Base-by-base conservation (phyloP, 352 stramenopile species). In the Globisporangium okanoganense region DNA sequence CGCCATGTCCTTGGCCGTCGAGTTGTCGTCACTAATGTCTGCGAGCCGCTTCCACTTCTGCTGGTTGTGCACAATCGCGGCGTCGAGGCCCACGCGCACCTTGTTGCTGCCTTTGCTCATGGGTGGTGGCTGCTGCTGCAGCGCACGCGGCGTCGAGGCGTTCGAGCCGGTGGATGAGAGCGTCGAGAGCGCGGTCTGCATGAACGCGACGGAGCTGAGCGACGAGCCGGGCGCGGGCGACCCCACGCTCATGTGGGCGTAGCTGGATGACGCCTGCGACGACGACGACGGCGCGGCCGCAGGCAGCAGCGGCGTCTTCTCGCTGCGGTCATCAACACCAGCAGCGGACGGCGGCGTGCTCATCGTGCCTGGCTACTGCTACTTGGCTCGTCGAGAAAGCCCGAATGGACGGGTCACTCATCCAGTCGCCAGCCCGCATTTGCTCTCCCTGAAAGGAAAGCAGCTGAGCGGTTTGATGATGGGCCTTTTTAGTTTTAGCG, bases 1-100 rank as follows among this genome's bases (percentile, higher is more conserved):
- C 2, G 85, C 85, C 85, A 94, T 94, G 58, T 87, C 79, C 58
- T 94, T 91, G 47, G 85, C 85, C 36, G 85, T 94, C 58, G 67
- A 87, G 65, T 88, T 88, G 65, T 90, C 78, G 56, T 89, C 82
- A 60, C 82, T 73, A 36, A 94, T 88, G 44, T 94, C 82, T 18
- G 72, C 72, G 13, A 94, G 68, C 0, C 71, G 78, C 67, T 90
- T 90, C 85, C 85, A 94, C 67, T 94, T 94, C 58, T 86, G 79
- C 66, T 92, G 85, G 57, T 88, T 88, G 56, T 92, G 78, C 51
- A 89, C 63, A 0, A 92, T 75, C 2, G 77, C 79, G 36, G 73
- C 76, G 51, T 91, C 83, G 10, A 92, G 68, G 5, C 79, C 79
- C 12, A 88, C 77, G 52, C 79, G 79, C 29, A 87, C 67, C 29